phyloP scores from a whole-genome alignment of 2,329 filamentous ascomycete genomes.

The Ascochyta koolunga region DNA sequence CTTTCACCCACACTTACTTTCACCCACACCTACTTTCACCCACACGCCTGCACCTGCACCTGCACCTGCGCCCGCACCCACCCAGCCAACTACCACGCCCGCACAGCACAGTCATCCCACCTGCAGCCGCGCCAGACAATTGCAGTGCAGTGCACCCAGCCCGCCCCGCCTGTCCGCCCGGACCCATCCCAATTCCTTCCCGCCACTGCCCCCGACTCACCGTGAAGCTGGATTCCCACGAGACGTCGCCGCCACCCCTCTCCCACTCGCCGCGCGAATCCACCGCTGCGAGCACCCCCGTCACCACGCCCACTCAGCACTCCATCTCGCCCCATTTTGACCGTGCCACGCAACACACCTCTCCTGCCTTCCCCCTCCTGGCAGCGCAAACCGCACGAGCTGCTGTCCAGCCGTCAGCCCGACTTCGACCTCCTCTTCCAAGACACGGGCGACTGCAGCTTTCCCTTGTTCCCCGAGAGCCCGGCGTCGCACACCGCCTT shows the following conservation, averaged over 20 bases:
- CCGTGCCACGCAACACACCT: conserved; percentile 50
- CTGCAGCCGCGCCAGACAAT: conserved; percentile 14
- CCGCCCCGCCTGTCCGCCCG: too few relatives aligned
- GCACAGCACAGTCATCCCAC: conserved; percentile 22
- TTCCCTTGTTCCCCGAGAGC: conserved; percentile 47
- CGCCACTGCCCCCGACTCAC: conserved; percentile 20
- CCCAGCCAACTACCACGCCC: background rate
- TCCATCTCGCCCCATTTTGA: conserved; percentile 50
- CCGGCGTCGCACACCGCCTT: conserved; percentile 25
- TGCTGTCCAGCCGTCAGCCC: conserved; percentile 38
- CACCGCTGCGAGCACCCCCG: conserved; percentile 59
- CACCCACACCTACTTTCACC: background rate
- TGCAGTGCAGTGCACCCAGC: background rate
- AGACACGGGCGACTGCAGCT: conserved; percentile 50
- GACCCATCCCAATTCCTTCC: conserved; percentile 8
- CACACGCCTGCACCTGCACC: background rate
- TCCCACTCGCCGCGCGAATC: conserved; percentile 60
- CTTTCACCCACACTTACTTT: background rate
- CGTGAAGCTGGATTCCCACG: conserved; percentile 62
- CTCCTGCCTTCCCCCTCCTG: conserved; percentile 50
- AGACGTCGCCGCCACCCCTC: conserved; percentile 57
- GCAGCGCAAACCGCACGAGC: conserved; percentile 51
- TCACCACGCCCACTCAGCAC: conserved; percentile 48
- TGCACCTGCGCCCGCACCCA: background rate
- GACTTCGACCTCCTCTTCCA: conserved; percentile 49